These are phyloP conservation scores for Cucumis hystrix DNA, from an alignment of 306 rosid species.

Conservation along the genomic window DNA sequence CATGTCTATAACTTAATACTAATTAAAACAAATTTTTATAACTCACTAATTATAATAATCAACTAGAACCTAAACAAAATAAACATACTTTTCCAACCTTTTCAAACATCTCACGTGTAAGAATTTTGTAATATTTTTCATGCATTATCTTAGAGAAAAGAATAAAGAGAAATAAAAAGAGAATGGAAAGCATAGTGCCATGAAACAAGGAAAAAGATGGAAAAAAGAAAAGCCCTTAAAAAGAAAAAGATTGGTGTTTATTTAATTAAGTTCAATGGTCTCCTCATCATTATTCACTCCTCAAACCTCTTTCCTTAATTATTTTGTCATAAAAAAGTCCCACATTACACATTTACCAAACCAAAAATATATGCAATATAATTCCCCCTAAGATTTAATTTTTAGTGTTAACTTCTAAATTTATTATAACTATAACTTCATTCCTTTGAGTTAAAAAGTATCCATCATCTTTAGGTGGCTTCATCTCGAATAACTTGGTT, in stretches of 20 bases:
- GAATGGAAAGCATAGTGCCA: background rate
- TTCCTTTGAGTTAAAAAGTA: no score
- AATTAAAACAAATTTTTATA: no score
- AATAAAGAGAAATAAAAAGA: no score
- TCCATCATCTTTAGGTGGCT: no score
- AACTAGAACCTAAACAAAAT: background rate
- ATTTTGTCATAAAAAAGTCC: slow-evolving; percentile 1
- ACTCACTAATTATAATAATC: no score
- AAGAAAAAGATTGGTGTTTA: background rate
- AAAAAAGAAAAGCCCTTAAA: background rate
- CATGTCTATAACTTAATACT: no score
- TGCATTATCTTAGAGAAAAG: no score
- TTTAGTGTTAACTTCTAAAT: background rate
- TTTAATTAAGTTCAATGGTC: slow-evolving; percentile 1
- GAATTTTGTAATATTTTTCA: background rate
- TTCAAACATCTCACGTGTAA: background rate
- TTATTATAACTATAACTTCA: background rate
- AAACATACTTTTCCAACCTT: background rate
- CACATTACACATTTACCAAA: background rate
- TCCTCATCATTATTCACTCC: background rate
- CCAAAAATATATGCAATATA: background rate
- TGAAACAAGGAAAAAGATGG: background rate
- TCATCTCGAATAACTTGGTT: no score
- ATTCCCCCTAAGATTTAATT: background rate
- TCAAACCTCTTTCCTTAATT: background rate